A percentile compares a stretch with the other conserved stretches of the same genome.
These are phyloP conservation scores for Crithidia bombi DNA, from an alignment of 208 protist species.

Conservation along the genomic window DNA sequence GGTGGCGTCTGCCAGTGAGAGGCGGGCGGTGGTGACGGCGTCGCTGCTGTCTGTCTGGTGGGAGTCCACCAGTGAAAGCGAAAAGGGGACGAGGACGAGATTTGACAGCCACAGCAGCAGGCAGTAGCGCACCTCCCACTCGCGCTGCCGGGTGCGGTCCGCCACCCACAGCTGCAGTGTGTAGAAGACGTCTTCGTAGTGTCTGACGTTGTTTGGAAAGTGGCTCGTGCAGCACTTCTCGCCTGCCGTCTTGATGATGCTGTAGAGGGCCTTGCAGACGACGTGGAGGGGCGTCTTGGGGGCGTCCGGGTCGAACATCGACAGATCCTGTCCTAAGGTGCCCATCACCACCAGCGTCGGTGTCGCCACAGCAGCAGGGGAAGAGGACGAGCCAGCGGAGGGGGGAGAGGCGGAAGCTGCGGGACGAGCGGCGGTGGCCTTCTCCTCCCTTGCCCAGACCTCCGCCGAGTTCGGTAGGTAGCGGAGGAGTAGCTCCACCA, in stretches of 20 bases:
- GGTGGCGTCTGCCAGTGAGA: conserved; percentile 74
- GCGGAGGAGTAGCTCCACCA: conserved; percentile 71
- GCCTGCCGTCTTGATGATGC: conserved; percentile 93
- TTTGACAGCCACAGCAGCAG: conserved; percentile 97
- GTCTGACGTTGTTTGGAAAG: conserved; percentile 92
- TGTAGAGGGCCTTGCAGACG: conserved; percentile 89
- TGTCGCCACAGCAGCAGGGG: not conserved
- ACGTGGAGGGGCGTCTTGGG: conserved; percentile 72
- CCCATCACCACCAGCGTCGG: conserved; percentile 21
- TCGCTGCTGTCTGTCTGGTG: conserved; percentile 2
- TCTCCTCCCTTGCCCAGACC: conserved; percentile 42
- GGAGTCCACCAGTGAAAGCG: conserved; percentile 92
- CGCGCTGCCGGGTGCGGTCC: conserved; percentile 47
- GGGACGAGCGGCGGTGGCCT: not conserved
- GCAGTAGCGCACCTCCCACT: conserved; percentile 97
- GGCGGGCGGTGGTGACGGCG: not conserved
- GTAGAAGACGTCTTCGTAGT: conserved; percentile 91
- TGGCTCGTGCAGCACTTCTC: conserved; percentile 94
- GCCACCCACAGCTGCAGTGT: conserved; percentile 70
- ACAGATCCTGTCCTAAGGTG: conserved; percentile 66
- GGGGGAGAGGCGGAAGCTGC: not conserved
- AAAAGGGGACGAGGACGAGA: conserved; percentile 96
- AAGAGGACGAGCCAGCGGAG: not conserved
- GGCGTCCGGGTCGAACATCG: conserved; percentile 83
- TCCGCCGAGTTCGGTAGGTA: conserved; percentile 51